phyloP scores from a whole-genome alignment of 2,329 filamentous ascomycete species.

The Monilinia fructicola region DNA sequence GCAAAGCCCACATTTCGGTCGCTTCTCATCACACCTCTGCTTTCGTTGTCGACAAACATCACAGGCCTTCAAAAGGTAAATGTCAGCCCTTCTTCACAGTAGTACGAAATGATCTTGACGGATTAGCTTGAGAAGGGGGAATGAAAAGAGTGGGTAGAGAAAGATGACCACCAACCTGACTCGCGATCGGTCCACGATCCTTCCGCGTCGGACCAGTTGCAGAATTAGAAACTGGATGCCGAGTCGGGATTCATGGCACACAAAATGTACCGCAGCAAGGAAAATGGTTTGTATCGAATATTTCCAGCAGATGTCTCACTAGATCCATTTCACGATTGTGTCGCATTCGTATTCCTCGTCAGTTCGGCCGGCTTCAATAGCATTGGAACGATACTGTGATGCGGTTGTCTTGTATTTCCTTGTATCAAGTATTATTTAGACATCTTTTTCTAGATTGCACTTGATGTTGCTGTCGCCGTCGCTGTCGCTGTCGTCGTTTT shows the following conservation, averaged over 20 bases:
- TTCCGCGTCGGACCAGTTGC: conserved; percentile 3
- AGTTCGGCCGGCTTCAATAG: not conserved
- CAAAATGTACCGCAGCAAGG: not conserved
- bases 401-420: not conserved
- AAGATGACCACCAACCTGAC: conserved; percentile 5
- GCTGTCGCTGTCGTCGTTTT: not conserved
- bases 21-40: conserved; percentile 63
- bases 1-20: conserved; percentile 61
- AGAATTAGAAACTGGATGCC: conserved; percentile 4
- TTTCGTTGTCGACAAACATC: conserved; percentile 61
- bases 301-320: not conserved
- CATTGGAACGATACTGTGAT: not conserved
- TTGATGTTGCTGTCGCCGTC: not conserved
- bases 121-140: not conserved
- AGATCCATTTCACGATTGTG: not conserved
- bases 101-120: not conserved
- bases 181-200: conserved; percentile 16
- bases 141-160: not conserved
- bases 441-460: no score
- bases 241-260: conserved; percentile 1
- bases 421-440: not conserved
- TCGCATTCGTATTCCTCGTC: not conserved
- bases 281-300: not conserved
- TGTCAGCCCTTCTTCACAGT: not conserved
- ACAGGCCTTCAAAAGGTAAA: conserved; percentile 48